Conservation (phyloP, 495 filamentous ascomycete species). For the Barbatosphaeria neglecta region DNA sequence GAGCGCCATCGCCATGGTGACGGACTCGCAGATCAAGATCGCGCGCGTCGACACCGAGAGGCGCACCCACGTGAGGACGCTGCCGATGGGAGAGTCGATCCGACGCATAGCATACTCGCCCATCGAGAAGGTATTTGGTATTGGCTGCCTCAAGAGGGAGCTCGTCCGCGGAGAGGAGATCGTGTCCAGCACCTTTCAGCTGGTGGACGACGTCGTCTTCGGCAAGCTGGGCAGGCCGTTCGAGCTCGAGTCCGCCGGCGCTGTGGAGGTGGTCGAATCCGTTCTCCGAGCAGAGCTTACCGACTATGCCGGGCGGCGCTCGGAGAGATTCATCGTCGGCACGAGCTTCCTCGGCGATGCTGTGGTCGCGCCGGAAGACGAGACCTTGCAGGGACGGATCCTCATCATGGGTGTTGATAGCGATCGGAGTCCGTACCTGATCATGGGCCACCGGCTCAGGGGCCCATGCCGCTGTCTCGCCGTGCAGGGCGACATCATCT, state of each 20-base stretch:
- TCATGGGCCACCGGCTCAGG: conserved; percentile 51
- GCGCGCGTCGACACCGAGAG: conserved; percentile 72
- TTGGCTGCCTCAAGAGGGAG: conserved; percentile 68
- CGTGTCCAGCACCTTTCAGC: conserved; percentile 33
- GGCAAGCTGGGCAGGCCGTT: conserved; percentile 30
- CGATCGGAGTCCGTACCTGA: conserved; percentile 55
- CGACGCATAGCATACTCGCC: conserved; percentile 79
- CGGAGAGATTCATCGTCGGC: conserved; percentile 80
- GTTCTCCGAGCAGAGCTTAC: conserved; percentile 68
- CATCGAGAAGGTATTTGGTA: conserved; percentile 66
- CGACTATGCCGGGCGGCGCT: conserved; percentile 46
- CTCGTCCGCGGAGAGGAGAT: conserved; percentile 34
- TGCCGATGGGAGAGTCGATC: conserved; percentile 71
- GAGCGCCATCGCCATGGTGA: conserved; percentile 67
- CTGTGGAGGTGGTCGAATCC: conserved; percentile 72
- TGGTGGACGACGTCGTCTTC: conserved; percentile 43
- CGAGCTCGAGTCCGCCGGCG: conserved; percentile 34
- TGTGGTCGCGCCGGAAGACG: conserved; percentile 10
- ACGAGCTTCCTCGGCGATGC: conserved; percentile 65
- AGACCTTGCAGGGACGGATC: conserved; percentile 58
- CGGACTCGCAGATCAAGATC: conserved; percentile 64
- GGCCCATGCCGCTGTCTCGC: conserved; percentile 71
- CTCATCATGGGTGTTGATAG: conserved; percentile 72
- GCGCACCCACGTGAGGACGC: conserved; percentile 72
- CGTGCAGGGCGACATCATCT: conserved; percentile 63